Base-by-base conservation (phyloP, 1,284 basidiomycete species). In the Cryptococcus sp. region DNA sequence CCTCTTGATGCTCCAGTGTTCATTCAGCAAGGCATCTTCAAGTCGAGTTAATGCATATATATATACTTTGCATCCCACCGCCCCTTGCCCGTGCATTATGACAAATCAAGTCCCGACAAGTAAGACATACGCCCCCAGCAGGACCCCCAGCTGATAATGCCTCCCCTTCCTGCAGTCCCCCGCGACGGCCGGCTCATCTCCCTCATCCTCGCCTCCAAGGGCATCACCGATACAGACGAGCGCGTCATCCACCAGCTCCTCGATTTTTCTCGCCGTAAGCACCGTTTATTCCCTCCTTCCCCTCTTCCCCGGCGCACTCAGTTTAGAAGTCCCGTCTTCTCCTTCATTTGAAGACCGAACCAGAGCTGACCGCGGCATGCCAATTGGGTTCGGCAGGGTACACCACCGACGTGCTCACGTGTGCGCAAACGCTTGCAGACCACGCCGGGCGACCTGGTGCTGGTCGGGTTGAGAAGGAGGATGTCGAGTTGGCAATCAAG, bases 181-280 rank as follows among this genome's bases (percentile, higher is more conserved):
- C 84, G 91, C 37, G 93, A 94, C 60, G 94, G 92, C 11, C 84
- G 94, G 33, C 84, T 94, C 33, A 92, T 98, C 50, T 91, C 95
- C 0, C 83, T 98, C 37, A 84, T 98, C 36, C 83, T 98, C 24
- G 90, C 94, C 3, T 89, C 91, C 0, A 92, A 91, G n/a, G 93
- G 95, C 4, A 87, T 98, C 0, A 86, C 92, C 61, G 94, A 98
- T 77, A 87, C 89, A 6, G 93, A 98, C 66, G 93, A 94, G 6
- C 87, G 87, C 2, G 95, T 98, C 2, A 82, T 98, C 1, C 88
- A 95, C 66, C 94, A 97, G 73, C 83, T 98, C 4, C 84, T 98
- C 54, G 95, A 98, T 77, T 97, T 98, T 73, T 87, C 95, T 0
- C 88, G 97, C 75, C 83, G 95, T 78, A 53, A 57, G 80, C 55